Base-by-base conservation (phyloP, 345 rosid species). In the Eutrema japonicum region DNA sequence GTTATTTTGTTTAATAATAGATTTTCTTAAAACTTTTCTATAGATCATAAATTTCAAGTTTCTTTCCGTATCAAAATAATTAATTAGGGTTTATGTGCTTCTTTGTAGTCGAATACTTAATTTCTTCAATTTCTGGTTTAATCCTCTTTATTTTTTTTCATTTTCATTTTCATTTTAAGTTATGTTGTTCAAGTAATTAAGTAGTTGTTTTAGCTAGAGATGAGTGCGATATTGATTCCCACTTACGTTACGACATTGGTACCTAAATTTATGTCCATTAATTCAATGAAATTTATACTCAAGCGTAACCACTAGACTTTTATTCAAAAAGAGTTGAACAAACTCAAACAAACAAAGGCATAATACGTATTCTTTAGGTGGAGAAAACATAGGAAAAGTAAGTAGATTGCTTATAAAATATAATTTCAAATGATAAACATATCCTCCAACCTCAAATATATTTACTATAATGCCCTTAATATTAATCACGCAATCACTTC, bases 281-380 rank as follows among this genome's bases (percentile, higher is more conserved):
- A 67, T 51, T 50, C 7, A 3, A 10, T 42, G 33, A 50, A 49
- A 12, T 4, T 16, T 64, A 35, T 22, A 35, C 9, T 43, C 2
- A 9, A 58, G 2, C 36, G 8, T 14, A 59, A 54, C 70, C 7
- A 42, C 8, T 14, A 41, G 45, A 42, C 10, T 72, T 48, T 71
- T 77, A 71, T 65, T 67, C 71, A 43, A 62, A 67, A 68, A 54
- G 66, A 36, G 77, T 77, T 68, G 55, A 65, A 72, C 74, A 68
- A 73, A 72, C 74, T 67, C 7, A 53, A 74, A 18, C 63, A 48
- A 55, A 85, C 71, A 51, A 59, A 6, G 54, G 63, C 68, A 63
- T 71, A 52, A 48, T 70, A 59, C 5, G 55, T 75, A 7, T 56
- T 41, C 41, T 48, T n/a, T 48, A 41, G 71, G 70, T 64, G 54